Evolutionary conservation across 2,329 filamentous ascomycete species (phyloP).

Genomic region (Alternaria tenuissima): DNA sequence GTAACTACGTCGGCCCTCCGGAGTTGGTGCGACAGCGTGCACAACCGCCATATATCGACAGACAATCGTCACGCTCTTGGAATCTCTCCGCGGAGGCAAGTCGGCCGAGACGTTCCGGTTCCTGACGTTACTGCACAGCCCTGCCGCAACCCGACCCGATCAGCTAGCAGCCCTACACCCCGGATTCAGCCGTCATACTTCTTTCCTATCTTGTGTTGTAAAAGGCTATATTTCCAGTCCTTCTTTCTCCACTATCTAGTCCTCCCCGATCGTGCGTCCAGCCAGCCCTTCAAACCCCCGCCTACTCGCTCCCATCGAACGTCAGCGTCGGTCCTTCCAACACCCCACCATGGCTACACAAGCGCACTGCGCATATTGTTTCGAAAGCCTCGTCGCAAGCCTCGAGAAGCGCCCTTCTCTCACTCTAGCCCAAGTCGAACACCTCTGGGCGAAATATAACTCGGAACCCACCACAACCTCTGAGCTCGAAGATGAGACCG

Average conservation of each 20-base stretch:
- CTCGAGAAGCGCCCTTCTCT: conserved; percentile 75
- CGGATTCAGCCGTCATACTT: conserved; percentile 18
- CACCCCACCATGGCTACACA: conserved; percentile 74
- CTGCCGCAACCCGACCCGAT: conserved; percentile 13
- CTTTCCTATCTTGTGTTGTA: not conserved
- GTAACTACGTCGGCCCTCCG: conserved; percentile 20
- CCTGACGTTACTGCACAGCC: conserved; percentile 17
- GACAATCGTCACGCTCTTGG: conserved; percentile 40
- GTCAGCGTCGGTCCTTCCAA: conserved; percentile 1
- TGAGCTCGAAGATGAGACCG: conserved; percentile 15
- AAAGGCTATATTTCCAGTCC: not conserved
- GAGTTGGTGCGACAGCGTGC: conserved; percentile 39
- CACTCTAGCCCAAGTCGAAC: conserved; percentile 72
- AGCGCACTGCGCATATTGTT: conserved; percentile 91
- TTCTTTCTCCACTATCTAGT: not conserved
- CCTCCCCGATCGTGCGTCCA: conserved; percentile 3
- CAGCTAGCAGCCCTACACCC: conserved; percentile 17
- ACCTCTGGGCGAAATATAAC: conserved; percentile 69
- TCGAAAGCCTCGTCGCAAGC: conserved; percentile 81
- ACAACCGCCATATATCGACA: conserved; percentile 8
- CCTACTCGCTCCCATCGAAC: not conserved
- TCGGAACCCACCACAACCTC: conserved; percentile 29
- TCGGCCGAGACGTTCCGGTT: conserved; percentile 16
- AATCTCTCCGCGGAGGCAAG: conserved; percentile 29
- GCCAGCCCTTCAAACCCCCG: not conserved